Evolutionary conservation across 331 rosid species (phyloP), one percentile per base, ranked within the genome.

Genomic region (Quercus phellos): DNA sequence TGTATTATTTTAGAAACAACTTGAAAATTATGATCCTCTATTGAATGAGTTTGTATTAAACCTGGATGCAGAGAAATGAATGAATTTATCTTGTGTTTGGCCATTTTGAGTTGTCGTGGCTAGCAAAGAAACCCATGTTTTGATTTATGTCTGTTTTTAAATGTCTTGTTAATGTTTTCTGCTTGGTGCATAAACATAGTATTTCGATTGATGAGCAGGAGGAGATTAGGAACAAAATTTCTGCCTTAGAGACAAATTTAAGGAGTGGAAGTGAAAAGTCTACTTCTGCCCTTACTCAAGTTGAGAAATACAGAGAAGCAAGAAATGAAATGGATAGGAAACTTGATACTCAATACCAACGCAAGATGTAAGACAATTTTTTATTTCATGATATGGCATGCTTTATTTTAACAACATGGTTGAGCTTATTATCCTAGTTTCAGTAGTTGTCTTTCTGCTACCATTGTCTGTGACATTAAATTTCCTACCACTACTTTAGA

Each of bases 311-410:
- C 77, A 84, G 85, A 89, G 92, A 89, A 86, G 85, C 93, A 80
- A 86, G 98, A 80, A 84, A 70, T 77, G 98, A 94, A 77, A 74
- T 73, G 74, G 93, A 92, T 75, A 88, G 83, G 70, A 94, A 90
- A 79, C 85, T 90, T 73, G 97, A 94, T 74, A 86, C 91, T 70
- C 93, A 90, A 74, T 90, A 92, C 83, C 97, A 87, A 59, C 92
- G 97, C 29, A 84, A 88, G 64, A 90, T 94, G 98, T 94, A 87
- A 86, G 93, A 68, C 82, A 68, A 19, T 26, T 13, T 55, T 35
- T 27, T 68, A 34, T 75, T 75, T 70, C 51, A 74, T 86, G 59
- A 1, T 29, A 43, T 27, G 30, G 11, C 17, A 11, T 2, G 18
- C 13, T n/a, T 32, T 67, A 19, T 64, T 59, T 12, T 60, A 18